These are phyloP conservation scores for Talaromyces sp. DNA, from an alignment of 2,329 filamentous ascomycete genomes.

Conservation along the genomic window DNA sequence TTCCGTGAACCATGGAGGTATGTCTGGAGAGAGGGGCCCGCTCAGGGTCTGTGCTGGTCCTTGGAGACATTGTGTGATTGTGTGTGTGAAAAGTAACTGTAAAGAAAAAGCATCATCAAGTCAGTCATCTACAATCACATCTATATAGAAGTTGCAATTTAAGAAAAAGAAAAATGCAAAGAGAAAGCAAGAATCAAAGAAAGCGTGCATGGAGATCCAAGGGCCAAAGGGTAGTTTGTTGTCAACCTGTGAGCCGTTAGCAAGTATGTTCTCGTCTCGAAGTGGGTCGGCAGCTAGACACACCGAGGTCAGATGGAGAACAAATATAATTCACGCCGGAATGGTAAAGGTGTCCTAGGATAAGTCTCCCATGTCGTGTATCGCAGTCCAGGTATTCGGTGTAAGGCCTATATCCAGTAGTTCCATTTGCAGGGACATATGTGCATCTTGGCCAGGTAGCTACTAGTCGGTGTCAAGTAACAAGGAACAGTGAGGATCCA, in stretches of 20 bases:
- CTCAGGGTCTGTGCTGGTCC: constrained; percentile 40
- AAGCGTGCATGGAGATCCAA: constrained; percentile 11
- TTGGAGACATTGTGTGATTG: constrained; percentile 41
- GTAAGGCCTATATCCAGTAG: constrained; percentile 9
- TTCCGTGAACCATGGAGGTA: constrained; percentile 38
- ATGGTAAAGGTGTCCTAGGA: constrained; percentile 8
- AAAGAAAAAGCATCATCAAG: constrained; percentile 27
- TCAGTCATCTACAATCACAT: constrained; percentile 35
- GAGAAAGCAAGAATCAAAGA: constrained; percentile 8
- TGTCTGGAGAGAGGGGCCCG: constrained; percentile 43
- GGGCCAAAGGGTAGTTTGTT: constrained; percentile 22
- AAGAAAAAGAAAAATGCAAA: constrained; percentile 14
- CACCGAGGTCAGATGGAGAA: constrained; percentile 14
- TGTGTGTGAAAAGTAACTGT: constrained; percentile 31
- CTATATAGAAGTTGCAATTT: constrained; percentile 1
- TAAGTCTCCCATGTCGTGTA: constrained; percentile 3
- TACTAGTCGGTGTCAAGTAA: no score
- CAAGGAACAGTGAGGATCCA: background rate
- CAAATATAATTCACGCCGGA: constrained; percentile 8
- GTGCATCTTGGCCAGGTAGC: background rate
- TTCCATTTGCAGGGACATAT: background rate
- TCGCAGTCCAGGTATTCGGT: constrained; percentile 2
- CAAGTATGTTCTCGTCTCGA: background rate
- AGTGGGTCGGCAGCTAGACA: constrained; percentile 2
- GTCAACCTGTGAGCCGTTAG: background rate